phyloP scores from a whole-genome alignment of 345 rosid species.

The Citrus reticulata region DNA sequence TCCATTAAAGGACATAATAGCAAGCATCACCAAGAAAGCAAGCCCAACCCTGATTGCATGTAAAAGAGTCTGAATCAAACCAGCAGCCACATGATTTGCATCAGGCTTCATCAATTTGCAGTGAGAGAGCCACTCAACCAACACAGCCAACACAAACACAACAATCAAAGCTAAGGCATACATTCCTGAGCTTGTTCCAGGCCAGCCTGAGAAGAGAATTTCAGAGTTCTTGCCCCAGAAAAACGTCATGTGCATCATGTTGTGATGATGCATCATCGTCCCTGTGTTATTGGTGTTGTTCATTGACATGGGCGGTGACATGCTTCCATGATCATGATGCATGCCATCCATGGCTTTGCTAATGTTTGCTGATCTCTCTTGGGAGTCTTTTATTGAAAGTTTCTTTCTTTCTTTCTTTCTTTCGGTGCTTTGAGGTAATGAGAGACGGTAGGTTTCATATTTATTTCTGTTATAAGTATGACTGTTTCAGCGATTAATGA shows the following conservation, averaged over 20 bases:
- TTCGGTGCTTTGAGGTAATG: background rate
- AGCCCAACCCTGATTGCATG: slow-evolving; percentile 53
- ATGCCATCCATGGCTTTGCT: background rate
- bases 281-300: background rate
- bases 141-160: slow-evolving; percentile 40
- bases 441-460: background rate
- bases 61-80: slow-evolving; percentile 44
- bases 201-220: slow-evolving; percentile 75
- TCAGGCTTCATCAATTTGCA: slow-evolving; percentile 27
- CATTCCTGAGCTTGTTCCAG: slow-evolving; percentile 49
- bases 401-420: background rate
- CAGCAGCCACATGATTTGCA: slow-evolving; percentile 27
- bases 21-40: slow-evolving; percentile 68
- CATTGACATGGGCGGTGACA: slow-evolving; percentile 1
- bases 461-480: background rate
- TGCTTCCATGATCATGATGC: slow-evolving; percentile 1
- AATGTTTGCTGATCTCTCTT: background rate
- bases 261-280: slow-evolving; percentile 10
- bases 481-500: background rate
- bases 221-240: slow-evolving; percentile 61
- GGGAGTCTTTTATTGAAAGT: background rate
- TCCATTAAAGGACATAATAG: slow-evolving; percentile 82
- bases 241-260: slow-evolving; percentile 64
- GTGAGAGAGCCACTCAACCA: slow-evolving; percentile 59
- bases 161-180: slow-evolving; percentile 45